These are phyloP conservation scores for Chlamydomonas schloesseri DNA, from an alignment of 139 green algal genomes.

Conservation along the genomic window DNA sequence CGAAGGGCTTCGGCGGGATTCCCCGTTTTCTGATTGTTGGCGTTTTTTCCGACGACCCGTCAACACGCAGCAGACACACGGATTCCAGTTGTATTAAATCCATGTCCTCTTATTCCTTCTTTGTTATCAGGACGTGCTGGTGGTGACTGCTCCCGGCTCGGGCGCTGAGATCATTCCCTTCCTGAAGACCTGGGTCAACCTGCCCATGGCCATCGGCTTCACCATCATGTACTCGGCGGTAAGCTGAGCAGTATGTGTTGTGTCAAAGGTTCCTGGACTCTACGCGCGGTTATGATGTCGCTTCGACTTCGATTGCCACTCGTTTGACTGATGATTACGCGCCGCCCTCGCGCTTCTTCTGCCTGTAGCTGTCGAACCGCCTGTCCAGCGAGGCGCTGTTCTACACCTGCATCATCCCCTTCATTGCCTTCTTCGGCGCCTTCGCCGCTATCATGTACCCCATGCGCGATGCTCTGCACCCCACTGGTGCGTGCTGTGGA, in stretches of 20 bases:
- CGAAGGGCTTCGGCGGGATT: neutral
- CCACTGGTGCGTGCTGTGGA: constrained; percentile 72
- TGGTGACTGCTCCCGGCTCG: constrained; percentile 97
- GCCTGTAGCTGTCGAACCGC: constrained; percentile 90
- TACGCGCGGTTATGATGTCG: too few species aligned
- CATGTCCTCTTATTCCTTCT: too few species aligned
- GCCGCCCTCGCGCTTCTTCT: too few species aligned
- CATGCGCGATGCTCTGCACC: constrained; percentile 91
- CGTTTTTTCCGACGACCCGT: too few species aligned
- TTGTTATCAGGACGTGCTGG: constrained; percentile 92
- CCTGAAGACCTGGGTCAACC: constrained; percentile 98
- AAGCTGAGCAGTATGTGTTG: neutral
- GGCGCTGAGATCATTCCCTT: constrained; percentile 99
- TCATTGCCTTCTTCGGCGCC: constrained; percentile 97
- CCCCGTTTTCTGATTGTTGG: neutral
- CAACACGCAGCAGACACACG: too few species aligned
- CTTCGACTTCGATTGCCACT: too few species aligned
- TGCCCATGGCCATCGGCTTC: constrained; percentile 97
- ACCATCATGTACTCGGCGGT: constrained; percentile 93
- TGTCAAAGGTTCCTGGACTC: too few species aligned
- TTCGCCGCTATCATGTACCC: constrained; percentile 99
- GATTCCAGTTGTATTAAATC: too few species aligned
- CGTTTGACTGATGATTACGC: neutral
- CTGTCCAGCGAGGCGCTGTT: constrained; percentile 93
- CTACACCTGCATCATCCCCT: constrained; percentile 99